These are phyloP conservation scores for Cucurbitaria berberidis DNA, from an alignment of 2,329 filamentous ascomycete species.

Conservation along the genomic window DNA sequence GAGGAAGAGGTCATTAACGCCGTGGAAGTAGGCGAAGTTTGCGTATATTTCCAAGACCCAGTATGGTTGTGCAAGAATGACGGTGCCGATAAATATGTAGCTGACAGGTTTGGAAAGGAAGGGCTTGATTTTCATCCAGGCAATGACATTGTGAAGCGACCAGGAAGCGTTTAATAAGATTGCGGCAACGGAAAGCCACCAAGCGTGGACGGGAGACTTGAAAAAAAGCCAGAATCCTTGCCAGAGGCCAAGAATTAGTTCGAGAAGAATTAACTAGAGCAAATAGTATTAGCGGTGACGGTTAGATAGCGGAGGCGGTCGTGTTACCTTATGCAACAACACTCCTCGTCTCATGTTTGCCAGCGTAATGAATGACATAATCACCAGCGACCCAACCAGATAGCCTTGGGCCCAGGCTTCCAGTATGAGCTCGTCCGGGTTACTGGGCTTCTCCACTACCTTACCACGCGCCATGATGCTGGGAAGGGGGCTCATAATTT, in stretches of 20 bases:
- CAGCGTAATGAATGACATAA: constrained; percentile 57
- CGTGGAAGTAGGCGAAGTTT: constrained; percentile 69
- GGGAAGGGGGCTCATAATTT: constrained; percentile 27
- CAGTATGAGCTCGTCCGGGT: constrained; percentile 44
- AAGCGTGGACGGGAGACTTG: constrained; percentile 62
- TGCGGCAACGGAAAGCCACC: constrained; percentile 67
- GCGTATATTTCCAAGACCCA: constrained; percentile 70
- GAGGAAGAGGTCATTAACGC: constrained; percentile 59
- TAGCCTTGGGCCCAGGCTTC: constrained; percentile 52
- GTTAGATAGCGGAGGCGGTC: neutral
- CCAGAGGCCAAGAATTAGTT: constrained; percentile 62
- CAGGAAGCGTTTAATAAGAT: constrained; percentile 68
- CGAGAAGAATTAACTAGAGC: constrained; percentile 54
- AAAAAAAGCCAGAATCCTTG: constrained; percentile 67
- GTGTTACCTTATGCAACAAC: constrained; percentile 54
- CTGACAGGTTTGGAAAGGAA: constrained; percentile 61
- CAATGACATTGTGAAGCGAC: constrained; percentile 69
- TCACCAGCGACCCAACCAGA: constrained; percentile 52
- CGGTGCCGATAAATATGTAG: constrained; percentile 63
- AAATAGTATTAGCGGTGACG: constrained; percentile 23
- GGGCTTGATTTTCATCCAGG: constrained; percentile 70
- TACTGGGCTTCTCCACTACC: constrained; percentile 39
- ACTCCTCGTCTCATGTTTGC: constrained; percentile 57
- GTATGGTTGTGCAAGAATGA: constrained; percentile 66
- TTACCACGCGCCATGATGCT: constrained; percentile 15